A percentile compares a stretch with the other conserved stretches of the same genome.
Evolutionary conservation across 805 yeast genomes (phyloP).

Genomic region (Metschnikowia dekortorum): DNA sequence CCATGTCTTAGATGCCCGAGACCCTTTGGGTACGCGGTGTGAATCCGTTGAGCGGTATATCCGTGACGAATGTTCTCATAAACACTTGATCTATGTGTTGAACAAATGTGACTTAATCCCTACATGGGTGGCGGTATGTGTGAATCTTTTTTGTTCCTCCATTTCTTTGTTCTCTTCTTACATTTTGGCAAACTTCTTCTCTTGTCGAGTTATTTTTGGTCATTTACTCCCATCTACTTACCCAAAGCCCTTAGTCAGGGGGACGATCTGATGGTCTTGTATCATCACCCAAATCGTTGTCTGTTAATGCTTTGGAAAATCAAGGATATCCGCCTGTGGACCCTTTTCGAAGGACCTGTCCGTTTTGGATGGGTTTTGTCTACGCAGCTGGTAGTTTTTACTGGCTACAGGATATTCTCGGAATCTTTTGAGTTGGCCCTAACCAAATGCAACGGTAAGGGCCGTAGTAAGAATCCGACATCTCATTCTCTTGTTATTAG

Average conservation of each 20-base stretch:
- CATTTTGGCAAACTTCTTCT: not conserved
- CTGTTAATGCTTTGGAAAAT: constrained; percentile 99
- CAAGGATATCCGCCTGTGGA: constrained; percentile 54
- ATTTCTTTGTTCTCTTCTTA: not conserved
- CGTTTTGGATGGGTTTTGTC: constrained; percentile 37
- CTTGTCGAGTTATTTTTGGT: too few species aligned
- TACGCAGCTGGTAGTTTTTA: constrained; percentile 36
- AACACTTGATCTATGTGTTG: constrained; percentile 88
- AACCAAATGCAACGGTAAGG: constrained; percentile 31
- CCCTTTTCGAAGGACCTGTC: constrained; percentile 37
- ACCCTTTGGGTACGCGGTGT: constrained; percentile 95
- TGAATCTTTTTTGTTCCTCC: constrained; percentile 3
- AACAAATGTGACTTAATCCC: constrained; percentile 98
- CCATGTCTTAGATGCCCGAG: constrained; percentile 96
- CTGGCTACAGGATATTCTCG: constrained; percentile 44
- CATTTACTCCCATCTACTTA: constrained; percentile 2
- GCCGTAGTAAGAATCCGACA: constrained; percentile 94
- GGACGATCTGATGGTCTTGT: constrained; percentile 37
- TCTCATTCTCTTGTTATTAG: constrained; percentile 10
- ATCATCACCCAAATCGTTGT: constrained; percentile 42
- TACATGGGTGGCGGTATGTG: constrained; percentile 98
- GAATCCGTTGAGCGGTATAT: constrained; percentile 89
- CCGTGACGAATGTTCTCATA: constrained; percentile 91
- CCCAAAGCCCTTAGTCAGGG: constrained; percentile 92
- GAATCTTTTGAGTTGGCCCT: constrained; percentile 83